Percentiles rank a stretch among this genome's conserved stretches.
Conservation (phyloP, 2,329 filamentous ascomycete species). For the Phoma sp. region DNA sequence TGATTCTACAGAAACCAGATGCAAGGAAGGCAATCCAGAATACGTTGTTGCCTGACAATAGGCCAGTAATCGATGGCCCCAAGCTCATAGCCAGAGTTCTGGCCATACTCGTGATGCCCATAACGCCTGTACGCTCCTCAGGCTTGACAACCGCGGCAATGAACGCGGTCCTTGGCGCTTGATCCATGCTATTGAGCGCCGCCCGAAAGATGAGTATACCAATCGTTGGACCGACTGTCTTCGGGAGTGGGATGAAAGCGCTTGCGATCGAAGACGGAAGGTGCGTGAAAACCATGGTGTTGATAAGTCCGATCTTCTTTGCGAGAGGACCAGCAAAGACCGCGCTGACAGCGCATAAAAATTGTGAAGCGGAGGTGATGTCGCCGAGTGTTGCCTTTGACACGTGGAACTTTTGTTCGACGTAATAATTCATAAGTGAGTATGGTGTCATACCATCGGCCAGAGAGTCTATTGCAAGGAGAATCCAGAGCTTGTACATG, state of each 20-base stretch:
- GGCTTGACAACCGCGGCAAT: conserved; percentile 70
- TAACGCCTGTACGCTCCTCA: conserved; percentile 70
- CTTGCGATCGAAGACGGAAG: conserved; percentile 67
- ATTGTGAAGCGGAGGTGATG: conserved; percentile 56
- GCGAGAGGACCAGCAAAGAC: conserved; percentile 65
- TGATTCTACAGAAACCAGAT: conserved; percentile 42
- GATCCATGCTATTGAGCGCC: conserved; percentile 72
- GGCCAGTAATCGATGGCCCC: conserved; percentile 47
- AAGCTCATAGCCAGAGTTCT: conserved; percentile 64
- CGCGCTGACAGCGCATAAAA: conserved; percentile 61
- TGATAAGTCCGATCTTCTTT: conserved; percentile 65
- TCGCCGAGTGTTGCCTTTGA: conserved; percentile 64
- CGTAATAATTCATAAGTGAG: conserved; percentile 46
- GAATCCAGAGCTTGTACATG: conserved; percentile 70
- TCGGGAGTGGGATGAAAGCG: conserved; percentile 61
- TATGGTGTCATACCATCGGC: conserved; percentile 65
- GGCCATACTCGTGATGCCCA: conserved; percentile 69
- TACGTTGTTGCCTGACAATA: conserved; percentile 39
- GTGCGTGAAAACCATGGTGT: conserved; percentile 59
- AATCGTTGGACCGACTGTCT: conserved; percentile 58
- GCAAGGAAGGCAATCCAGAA: conserved; percentile 50
- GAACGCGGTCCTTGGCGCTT: conserved; percentile 69
- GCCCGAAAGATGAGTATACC: conserved; percentile 64
- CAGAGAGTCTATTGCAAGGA: conserved; percentile 68
- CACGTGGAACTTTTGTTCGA: conserved; percentile 44